These are phyloP conservation scores for Didymellaceae sp. DNA, from an alignment of 2,329 filamentous ascomycete genomes.

Conservation along the genomic window DNA sequence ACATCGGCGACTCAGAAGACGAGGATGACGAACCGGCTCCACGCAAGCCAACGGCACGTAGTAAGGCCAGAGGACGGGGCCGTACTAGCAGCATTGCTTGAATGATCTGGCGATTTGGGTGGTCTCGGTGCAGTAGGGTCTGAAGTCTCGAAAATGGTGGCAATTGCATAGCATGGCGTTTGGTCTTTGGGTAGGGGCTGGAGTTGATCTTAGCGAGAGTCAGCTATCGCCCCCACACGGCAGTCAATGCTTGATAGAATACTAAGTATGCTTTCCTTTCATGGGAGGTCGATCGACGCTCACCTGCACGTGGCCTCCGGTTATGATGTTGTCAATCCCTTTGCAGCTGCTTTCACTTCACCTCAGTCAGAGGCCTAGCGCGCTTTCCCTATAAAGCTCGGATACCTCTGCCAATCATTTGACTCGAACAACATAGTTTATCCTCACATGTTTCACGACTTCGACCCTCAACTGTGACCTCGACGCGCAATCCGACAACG, in stretches of 20 bases:
- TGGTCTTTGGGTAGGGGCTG: neutral
- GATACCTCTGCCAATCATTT: neutral
- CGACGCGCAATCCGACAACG: neutral
- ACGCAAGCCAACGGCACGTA: conserved; percentile 29
- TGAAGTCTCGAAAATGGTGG: too few species aligned
- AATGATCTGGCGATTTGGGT: neutral
- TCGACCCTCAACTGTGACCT: neutral
- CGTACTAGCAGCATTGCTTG: conserved; percentile 22
- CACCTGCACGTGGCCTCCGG: too few species aligned
- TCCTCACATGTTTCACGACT: neutral
- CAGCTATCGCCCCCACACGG: neutral
- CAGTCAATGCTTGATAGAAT: neutral
- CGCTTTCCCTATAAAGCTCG: neutral
- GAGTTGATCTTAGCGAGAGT: neutral
- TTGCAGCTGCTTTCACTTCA: neutral
- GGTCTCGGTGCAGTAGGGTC: neutral
- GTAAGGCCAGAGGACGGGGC: conserved; percentile 26
- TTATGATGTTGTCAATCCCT: neutral
- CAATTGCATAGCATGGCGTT: conserved; percentile 29
- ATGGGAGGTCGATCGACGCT: neutral
- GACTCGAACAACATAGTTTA: too few species aligned
- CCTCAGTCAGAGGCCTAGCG: conserved; percentile 1
- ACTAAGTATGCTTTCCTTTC: neutral
- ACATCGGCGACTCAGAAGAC: conserved; percentile 36
- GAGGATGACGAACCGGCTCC: conserved; percentile 27